Base-by-base conservation (phyloP, 148 eudicot species). In the Silene latifolia region DNA sequence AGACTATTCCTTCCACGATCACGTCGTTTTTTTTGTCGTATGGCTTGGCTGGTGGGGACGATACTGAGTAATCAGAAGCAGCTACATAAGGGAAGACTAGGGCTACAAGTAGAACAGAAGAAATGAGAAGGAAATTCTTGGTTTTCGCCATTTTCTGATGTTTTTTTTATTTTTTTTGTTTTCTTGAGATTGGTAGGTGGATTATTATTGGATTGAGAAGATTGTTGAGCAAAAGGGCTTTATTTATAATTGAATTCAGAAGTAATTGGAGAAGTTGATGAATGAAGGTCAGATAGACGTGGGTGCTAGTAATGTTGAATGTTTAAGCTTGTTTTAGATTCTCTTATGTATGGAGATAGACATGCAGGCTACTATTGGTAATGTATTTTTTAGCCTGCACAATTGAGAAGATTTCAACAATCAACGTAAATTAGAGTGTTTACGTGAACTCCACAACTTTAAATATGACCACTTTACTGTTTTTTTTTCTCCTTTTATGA, bases 1-100 rank as follows among this genome's bases (percentile, higher is more conserved):
- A 86, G 47, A 95, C 89, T n/a, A 83, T 57, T n/a, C 97, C 97
- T 88, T 92, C 91, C 7, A 89, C 87, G 27, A 83, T 92, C 32
- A 89, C 88, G 7, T 83, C 85, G 48, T 71, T 48, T 71, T 20
- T 84, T 78, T 21, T 81, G 53, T 58, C 78, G 68, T 47, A 3
- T 76, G 54, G 68, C 51, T 4, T 53, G 75, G 73, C n/a, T 74
- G 73, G 42, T 32, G 81, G 72, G 7, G 72, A 46, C 1, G 70
- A 54, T 8, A 60, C 65, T 3, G 58, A 58, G 14, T 73, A 51
- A 63, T 75, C 62, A 0, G 86, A 75, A 0, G 86, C 77, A 12
- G 21, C 77, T 23, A 70, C 32, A 20, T 78, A 54, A 27, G 76
- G 39, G 67, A 81, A 59, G 60, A 80, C 75, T 24, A 88, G 15